These are phyloP conservation scores for Leccinum huronense DNA, from an alignment of 1,284 basidiomycete genomes.

Conservation along the genomic window DNA sequence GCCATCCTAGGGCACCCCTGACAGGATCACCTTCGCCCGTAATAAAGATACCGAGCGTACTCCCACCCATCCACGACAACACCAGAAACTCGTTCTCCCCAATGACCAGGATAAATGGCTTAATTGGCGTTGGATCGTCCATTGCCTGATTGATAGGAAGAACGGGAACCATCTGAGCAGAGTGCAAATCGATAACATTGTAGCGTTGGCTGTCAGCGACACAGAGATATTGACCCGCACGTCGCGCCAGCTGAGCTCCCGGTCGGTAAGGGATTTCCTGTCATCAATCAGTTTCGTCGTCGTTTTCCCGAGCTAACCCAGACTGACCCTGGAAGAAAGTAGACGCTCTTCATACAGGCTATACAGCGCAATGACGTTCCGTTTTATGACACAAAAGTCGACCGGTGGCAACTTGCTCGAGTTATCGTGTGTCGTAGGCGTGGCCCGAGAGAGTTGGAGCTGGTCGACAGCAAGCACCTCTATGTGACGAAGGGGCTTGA, in stretches of 20 bases:
- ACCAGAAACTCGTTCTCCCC: slow-evolving; percentile 77
- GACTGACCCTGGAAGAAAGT: slow-evolving; percentile 32
- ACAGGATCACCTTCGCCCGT: slow-evolving; percentile 84
- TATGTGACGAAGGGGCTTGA: slow-evolving; percentile 79
- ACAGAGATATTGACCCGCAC: slow-evolving; percentile 68
- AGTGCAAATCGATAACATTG: slow-evolving; percentile 74
- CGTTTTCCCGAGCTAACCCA: slow-evolving; percentile 15
- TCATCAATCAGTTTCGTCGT: slow-evolving; percentile 45
- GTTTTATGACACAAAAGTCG: slow-evolving; percentile 78
- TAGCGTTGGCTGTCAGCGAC: slow-evolving; percentile 73
- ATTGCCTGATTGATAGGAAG: slow-evolving; percentile 73
- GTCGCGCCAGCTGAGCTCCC: slow-evolving; percentile 59
- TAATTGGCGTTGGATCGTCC: slow-evolving; percentile 43
- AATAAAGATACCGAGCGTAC: slow-evolving; percentile 82
- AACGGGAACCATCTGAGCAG: slow-evolving; percentile 64
- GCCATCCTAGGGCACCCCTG: slow-evolving; percentile 85
- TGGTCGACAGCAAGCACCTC: slow-evolving; percentile 80
- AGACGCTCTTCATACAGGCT: slow-evolving; percentile 39
- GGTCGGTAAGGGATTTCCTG: slow-evolving; percentile 81
- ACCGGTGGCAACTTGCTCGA: slow-evolving; percentile 52
- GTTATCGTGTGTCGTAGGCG: slow-evolving; percentile 42
- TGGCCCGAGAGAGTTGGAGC: slow-evolving; percentile 59
- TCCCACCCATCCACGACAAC: slow-evolving; percentile 72
- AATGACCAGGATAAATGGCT: slow-evolving; percentile 75
- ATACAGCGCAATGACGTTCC: slow-evolving; percentile 66